A percentile compares a stretch with the other conserved stretches of the same genome.
phyloP scores from a whole-genome alignment of 306 rosid species.

The Quercus aquifolioides region DNA sequence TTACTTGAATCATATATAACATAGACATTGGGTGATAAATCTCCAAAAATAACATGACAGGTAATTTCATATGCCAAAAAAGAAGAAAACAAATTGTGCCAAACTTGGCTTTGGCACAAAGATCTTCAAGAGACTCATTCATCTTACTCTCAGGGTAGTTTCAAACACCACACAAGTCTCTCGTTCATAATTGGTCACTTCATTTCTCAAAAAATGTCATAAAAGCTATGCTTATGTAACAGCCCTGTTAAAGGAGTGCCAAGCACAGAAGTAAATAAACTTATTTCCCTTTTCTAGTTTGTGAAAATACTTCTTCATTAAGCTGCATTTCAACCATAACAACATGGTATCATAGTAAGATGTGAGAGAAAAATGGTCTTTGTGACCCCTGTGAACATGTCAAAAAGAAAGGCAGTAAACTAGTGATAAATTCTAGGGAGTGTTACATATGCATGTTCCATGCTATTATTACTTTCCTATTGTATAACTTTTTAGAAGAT shows the following conservation, averaged over 20 bases:
- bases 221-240: not conserved
- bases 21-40: not conserved
- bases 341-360: not conserved
- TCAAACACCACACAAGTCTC: not conserved
- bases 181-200: not conserved
- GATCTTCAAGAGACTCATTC: not conserved
- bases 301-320: not conserved
- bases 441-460: not conserved
- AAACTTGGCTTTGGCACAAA: not conserved
- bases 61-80: not conserved
- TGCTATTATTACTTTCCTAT: not conserved
- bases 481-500: not conserved
- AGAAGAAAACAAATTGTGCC: not conserved
- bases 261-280: not conserved
- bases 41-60: not conserved
- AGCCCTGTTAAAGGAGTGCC: not conserved
- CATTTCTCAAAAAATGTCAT: not conserved
- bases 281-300: not conserved
- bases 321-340: not conserved
- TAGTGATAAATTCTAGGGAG: not conserved
- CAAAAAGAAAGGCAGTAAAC: not conserved
- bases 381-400: not conserved
- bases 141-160: not conserved
- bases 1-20: slow-evolving; percentile 7
- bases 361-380: not conserved